Evolutionary conservation across 306 rosid species (phyloP).

Genomic region (Glycine soja): DNA sequence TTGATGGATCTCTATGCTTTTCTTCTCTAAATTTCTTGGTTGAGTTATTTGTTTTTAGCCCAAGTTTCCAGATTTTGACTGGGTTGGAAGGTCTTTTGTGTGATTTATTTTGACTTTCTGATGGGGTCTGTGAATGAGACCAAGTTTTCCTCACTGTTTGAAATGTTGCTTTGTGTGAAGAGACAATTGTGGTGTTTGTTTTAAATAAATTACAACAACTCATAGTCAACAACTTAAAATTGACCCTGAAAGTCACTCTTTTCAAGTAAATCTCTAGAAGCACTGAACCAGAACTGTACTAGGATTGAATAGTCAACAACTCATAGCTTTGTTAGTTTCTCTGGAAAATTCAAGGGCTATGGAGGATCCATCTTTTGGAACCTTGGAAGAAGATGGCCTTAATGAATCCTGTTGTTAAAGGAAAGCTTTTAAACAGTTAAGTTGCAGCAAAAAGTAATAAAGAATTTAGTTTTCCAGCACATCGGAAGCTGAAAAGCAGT

Average conservation of each 20-base stretch:
- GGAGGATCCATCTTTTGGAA: constrained; percentile 6
- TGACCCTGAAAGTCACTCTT: constrained; percentile 34
- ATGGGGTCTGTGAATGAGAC: neutral
- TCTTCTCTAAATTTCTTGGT: neutral
- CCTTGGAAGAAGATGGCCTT: neutral
- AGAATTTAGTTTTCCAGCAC: constrained; percentile 8
- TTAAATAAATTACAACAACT: too few species aligned
- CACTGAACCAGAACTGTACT: neutral
- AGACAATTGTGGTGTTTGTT: neutral
- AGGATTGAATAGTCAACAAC: neutral
- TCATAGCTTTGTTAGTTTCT: constrained; percentile 35
- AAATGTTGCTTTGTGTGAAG: neutral
- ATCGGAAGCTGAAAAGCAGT: constrained; percentile 26
- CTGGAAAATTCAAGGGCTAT: constrained; percentile 32
- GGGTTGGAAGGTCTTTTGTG: neutral
- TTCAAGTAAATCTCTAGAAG: constrained; percentile 28
- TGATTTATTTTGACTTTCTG: constrained; percentile 5
- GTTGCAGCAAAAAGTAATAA: constrained; percentile 13
- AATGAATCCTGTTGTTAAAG: constrained; percentile 25
- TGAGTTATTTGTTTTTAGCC: neutral
- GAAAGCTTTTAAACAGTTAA: constrained; percentile 11
- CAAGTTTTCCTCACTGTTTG: neutral
- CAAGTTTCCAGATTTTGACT: constrained; percentile 38
- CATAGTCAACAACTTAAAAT: neutral
- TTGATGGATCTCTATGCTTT: constrained; percentile 37